phyloP scores from a whole-genome alignment of 331 rosid species.

The Stylosanthes scabra region DNA sequence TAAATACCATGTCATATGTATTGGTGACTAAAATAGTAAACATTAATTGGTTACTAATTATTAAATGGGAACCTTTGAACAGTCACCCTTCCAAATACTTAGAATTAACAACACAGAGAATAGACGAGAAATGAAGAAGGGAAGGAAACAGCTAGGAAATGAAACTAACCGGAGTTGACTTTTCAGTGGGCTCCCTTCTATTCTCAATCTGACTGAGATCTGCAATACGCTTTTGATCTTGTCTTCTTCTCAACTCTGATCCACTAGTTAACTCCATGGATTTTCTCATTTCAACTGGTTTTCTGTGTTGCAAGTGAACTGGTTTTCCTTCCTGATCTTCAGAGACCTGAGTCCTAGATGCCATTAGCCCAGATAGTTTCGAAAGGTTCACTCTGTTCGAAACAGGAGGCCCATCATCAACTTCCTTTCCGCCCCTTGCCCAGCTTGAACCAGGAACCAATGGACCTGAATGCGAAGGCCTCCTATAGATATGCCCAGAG shows the following conservation, averaged over 20 bases:
- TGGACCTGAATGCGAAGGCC: slow-evolving; percentile 86
- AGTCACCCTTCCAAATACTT: slow-evolving; percentile 1
- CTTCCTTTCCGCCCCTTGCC: slow-evolving; percentile 59
- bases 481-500: slow-evolving; percentile 41
- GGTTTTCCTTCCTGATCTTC: slow-evolving; percentile 59
- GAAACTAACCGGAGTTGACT: slow-evolving; percentile 66
- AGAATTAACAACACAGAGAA: neutral
- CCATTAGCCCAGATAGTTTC: slow-evolving; percentile 68
- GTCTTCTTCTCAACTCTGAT: slow-evolving; percentile 61
- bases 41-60: no score
- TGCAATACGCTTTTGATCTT: slow-evolving; percentile 53
- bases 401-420: slow-evolving; percentile 45
- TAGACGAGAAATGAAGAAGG: neutral
- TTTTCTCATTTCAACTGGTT: slow-evolving; percentile 47
- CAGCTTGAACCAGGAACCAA: slow-evolving; percentile 57
- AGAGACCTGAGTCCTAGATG: slow-evolving; percentile 58
- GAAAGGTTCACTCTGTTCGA: slow-evolving; percentile 59
- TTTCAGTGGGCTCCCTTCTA: slow-evolving; percentile 52
- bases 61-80: neutral
- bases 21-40: neutral
- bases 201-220: slow-evolving; percentile 57
- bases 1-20: neutral
- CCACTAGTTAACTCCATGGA: slow-evolving; percentile 51
- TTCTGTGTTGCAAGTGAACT: slow-evolving; percentile 48
- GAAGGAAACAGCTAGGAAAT: neutral